Conservation (phyloP, 768 basidiomycete species). For the Lactifluus echinatus region DNA sequence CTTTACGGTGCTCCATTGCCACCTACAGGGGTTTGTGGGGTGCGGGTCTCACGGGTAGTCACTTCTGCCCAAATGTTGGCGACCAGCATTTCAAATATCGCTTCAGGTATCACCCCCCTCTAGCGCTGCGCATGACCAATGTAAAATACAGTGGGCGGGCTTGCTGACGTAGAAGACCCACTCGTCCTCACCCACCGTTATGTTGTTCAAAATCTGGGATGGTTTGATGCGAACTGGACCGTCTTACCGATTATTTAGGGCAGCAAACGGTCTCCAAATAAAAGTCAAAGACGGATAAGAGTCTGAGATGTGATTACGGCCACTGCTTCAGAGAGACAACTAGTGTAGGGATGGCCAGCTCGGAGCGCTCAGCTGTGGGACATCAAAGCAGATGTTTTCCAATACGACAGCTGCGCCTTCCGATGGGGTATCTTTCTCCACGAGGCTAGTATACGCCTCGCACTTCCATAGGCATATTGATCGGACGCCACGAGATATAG, state of each 20-base stretch:
- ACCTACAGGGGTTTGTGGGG: background rate
- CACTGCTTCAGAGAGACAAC: background rate
- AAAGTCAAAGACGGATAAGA: background rate
- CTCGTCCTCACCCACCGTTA: background rate
- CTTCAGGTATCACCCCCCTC: background rate
- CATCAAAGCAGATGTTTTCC: background rate
- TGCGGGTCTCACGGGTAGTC: background rate
- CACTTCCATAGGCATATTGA: background rate
- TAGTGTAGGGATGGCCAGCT: background rate
- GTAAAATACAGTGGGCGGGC: background rate
- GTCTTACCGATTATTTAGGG: no score
- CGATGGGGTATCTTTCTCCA: background rate
- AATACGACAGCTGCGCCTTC: background rate
- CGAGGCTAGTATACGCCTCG: background rate
- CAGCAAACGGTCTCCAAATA: no score
- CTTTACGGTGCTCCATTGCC: background rate
- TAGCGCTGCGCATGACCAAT: background rate
- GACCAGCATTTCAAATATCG: conserved; percentile 5
- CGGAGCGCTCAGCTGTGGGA: background rate
- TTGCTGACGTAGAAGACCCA: background rate
- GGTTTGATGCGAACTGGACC: no score
- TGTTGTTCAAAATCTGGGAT: background rate
- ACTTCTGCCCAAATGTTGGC: background rate
- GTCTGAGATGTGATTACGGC: no score
- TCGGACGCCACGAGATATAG: conserved; percentile 6